phyloP scores from a whole-genome alignment of 2,329 filamentous ascomycete genomes.

The Hypoxylon sp. region DNA sequence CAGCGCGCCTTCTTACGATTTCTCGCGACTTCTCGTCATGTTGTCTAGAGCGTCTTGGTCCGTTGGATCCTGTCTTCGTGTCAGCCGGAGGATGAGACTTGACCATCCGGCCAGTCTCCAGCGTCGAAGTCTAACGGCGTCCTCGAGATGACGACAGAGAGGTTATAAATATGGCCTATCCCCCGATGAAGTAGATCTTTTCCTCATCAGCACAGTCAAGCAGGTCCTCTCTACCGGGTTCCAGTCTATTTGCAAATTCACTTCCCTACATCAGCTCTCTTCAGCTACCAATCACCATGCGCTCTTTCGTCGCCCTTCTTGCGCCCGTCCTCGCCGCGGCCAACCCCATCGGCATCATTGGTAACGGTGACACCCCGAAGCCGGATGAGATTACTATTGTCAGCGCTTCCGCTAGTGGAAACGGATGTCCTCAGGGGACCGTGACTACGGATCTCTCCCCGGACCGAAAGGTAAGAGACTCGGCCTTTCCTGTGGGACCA shows the following conservation, averaged over 20 bases:
- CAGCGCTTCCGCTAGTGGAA: constrained; percentile 60
- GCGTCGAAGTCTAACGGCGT: not conserved
- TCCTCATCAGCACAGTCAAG: constrained; percentile 45
- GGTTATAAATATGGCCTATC: constrained; percentile 49
- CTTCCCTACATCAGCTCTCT: constrained; percentile 18
- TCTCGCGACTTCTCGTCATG: constrained; percentile 41
- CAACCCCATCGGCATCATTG: constrained; percentile 54
- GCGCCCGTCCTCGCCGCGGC: constrained; percentile 58
- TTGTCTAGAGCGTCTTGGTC: constrained; percentile 37
- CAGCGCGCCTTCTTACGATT: constrained; percentile 30
- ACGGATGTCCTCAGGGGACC: constrained; percentile 61
- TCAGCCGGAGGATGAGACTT: constrained; percentile 15
- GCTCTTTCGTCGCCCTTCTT: constrained; percentile 54
- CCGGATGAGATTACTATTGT: constrained; percentile 60
- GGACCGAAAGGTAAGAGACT: constrained; percentile 58
- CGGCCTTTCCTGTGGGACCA: not conserved
- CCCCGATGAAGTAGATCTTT: constrained; percentile 48
- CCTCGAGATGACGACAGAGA: constrained; percentile 17
- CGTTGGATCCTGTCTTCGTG: constrained; percentile 18
- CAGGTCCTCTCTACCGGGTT: constrained; percentile 8
- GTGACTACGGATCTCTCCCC: constrained; percentile 61
- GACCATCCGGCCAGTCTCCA: constrained; percentile 9
- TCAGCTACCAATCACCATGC: constrained; percentile 55
- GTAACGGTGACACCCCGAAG: constrained; percentile 56
- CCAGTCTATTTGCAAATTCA: constrained; percentile 10